Conservation (phyloP, 2,329 filamentous ascomycete species). For the Pochonia chlamydosporia region DNA sequence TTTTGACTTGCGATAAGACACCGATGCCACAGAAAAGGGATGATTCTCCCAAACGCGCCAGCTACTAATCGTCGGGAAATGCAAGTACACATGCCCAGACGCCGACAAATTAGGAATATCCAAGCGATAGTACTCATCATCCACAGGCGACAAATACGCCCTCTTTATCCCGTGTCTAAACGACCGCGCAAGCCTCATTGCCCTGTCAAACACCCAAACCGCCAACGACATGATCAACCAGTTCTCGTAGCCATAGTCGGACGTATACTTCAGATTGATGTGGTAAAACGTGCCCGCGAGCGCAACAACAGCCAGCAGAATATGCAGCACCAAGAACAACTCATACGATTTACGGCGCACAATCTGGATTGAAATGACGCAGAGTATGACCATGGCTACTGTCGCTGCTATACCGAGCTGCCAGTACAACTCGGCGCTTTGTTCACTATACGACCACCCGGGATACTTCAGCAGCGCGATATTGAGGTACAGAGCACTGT, state of each 20-base stretch:
- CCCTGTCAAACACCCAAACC: conserved; percentile 21
- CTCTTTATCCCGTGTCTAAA: conserved; percentile 13
- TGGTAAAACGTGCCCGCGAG: conserved; percentile 37
- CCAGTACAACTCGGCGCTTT: conserved; percentile 22
- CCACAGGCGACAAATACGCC: conserved; percentile 16
- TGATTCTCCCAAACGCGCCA: conserved; percentile 25
- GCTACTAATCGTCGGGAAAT: conserved; percentile 18
- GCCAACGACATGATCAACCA: conserved; percentile 20
- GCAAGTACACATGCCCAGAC: conserved; percentile 21
- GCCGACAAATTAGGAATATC: conserved; percentile 17
- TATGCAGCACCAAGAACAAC: conserved; percentile 36
- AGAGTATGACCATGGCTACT: conserved; percentile 19
- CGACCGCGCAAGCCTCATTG: conserved; percentile 12
- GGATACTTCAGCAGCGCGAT: conserved; percentile 8
- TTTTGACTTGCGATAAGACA: conserved; percentile 2
- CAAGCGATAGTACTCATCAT: conserved; percentile 19
- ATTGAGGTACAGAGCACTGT: conserved; percentile 31
- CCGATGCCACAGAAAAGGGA: conserved; percentile 19
- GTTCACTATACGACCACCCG: background rate
- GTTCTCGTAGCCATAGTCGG: conserved; percentile 37
- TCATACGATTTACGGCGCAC: conserved; percentile 32
- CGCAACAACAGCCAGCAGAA: conserved; percentile 31
- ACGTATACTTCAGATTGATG: conserved; percentile 26
- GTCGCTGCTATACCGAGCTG: conserved; percentile 35
- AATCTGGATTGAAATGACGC: conserved; percentile 26